Conservation (phyloP, 371 early-diverging fungal species). For the Saksenaea oblongispora region DNA sequence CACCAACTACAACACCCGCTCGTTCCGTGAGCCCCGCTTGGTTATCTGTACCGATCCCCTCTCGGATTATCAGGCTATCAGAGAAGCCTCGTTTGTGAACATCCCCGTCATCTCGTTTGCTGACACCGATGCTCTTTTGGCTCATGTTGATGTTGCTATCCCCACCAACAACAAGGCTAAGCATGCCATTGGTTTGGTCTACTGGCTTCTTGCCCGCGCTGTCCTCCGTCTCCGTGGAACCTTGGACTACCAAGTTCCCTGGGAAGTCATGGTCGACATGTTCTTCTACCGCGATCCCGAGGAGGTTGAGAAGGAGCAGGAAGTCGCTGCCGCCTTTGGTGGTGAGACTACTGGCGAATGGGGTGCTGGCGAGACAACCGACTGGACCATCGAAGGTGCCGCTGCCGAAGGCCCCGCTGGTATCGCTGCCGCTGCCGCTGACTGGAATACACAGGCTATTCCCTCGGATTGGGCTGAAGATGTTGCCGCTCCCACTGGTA, state of each 20-base stretch:
- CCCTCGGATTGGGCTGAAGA: constrained; percentile 20
- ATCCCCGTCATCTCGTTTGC: constrained; percentile 99
- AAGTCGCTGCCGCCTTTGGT: constrained; percentile 14
- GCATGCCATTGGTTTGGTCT: constrained; percentile 96
- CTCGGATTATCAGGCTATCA: constrained; percentile 98
- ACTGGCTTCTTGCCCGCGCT: constrained; percentile 97
- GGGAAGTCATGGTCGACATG: constrained; percentile 98
- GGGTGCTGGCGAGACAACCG: constrained; percentile 22
- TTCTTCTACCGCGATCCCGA: constrained; percentile 97
- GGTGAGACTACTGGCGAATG: constrained; percentile 27
- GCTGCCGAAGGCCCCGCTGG: constrained; percentile 17
- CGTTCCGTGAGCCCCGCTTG: constrained; percentile 98
- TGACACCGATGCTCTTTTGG: constrained; percentile 96
- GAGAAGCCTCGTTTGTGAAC: constrained; percentile 99
- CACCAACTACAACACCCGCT: constrained; percentile 99
- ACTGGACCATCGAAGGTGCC: constrained; percentile 22
- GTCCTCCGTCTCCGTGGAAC: constrained; percentile 97
- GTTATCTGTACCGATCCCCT: constrained; percentile 98
- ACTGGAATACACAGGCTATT: constrained; percentile 15
- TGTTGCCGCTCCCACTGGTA: constrained; percentile 7
- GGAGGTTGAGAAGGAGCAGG: constrained; percentile 78
- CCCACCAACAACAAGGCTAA: constrained; percentile 99
- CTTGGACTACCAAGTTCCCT: constrained; percentile 78
- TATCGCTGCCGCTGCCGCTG: constrained; percentile 9
- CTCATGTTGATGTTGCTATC: constrained; percentile 98